A percentile compares a stretch with the other conserved stretches of the same genome.
phyloP scores from a whole-genome alignment of 345 rosid genomes.

The Limnanthes douglasii region DNA sequence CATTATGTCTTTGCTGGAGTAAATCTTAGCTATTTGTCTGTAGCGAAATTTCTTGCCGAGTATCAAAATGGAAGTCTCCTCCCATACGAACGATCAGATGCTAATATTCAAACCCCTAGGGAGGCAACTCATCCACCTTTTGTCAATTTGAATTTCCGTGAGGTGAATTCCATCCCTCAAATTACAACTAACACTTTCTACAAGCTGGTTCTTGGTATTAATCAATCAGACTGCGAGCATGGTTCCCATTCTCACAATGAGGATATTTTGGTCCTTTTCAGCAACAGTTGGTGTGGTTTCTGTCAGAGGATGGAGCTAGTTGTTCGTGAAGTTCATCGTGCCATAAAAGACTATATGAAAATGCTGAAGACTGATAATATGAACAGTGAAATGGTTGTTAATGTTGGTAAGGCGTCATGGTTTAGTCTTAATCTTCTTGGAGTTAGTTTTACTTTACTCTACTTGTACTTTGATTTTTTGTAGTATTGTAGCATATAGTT shows the following conservation, averaged over 20 bases:
- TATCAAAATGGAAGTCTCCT: constrained; percentile 50
- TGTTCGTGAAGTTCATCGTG: constrained; percentile 67
- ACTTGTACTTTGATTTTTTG: too few relatives aligned
- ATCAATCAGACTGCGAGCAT: constrained; percentile 25
- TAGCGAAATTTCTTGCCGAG: constrained; percentile 34
- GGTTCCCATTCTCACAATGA: constrained; percentile 26
- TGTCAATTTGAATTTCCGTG: constrained; percentile 71
- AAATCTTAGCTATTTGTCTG: constrained; percentile 26
- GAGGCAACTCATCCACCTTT: constrained; percentile 57
- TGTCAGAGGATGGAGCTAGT: constrained; percentile 91
- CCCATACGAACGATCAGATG: constrained; percentile 46
- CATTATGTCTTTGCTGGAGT: constrained; percentile 42
- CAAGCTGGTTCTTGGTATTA: constrained; percentile 39
- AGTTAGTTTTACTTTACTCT: background rate
- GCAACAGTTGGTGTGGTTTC: constrained; percentile 82
- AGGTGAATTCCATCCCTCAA: constrained; percentile 58
- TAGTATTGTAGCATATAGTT: too few relatives aligned
- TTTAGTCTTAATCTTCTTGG: constrained; percentile 3
- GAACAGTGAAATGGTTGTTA: constrained; percentile 14
- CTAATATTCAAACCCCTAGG: constrained; percentile 22
- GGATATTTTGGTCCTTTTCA: constrained; percentile 86
- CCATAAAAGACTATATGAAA: constrained; percentile 35
- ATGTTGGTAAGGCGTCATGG: constrained; percentile 26
- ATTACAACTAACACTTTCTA: constrained; percentile 39
- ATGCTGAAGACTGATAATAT: constrained; percentile 22